phyloP scores from a whole-genome alignment of 2,329 filamentous ascomycete genomes.

The Madurella mycetomatis region DNA sequence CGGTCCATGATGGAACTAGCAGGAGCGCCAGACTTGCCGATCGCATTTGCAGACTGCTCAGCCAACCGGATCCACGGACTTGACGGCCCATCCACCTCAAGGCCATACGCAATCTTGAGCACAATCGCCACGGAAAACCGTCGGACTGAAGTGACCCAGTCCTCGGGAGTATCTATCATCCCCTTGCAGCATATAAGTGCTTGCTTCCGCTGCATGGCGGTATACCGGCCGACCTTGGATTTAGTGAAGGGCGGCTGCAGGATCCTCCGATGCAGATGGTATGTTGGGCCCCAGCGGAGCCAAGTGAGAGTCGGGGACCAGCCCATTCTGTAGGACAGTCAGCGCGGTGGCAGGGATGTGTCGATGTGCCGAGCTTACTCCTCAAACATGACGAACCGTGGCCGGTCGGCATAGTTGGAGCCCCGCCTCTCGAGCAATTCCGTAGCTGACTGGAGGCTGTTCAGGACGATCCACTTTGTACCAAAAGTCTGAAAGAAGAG shows the following conservation, averaged over 20 bases:
- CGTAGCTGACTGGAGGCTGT: conserved; percentile 32
- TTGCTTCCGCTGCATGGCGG: conserved; percentile 19
- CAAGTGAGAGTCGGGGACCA: conserved; percentile 43
- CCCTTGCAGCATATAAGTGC: conserved; percentile 22
- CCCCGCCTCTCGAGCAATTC: conserved; percentile 38
- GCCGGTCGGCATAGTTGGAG: conserved; percentile 34
- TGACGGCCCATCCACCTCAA: conserved; percentile 21
- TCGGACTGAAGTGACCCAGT: conserved; percentile 22
- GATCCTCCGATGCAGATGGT: conserved; percentile 38
- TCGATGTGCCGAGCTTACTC: conserved; percentile 21
- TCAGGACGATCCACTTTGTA: conserved; percentile 34
- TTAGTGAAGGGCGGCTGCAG: conserved; percentile 39
- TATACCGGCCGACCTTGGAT: conserved; percentile 25
- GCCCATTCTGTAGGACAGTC: conserved; percentile 31
- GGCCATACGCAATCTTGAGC: conserved; percentile 25
- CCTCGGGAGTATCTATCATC: conserved; percentile 20
- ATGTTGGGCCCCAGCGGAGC: conserved; percentile 36
- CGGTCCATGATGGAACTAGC: conserved; percentile 28
- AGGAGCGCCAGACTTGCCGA: conserved; percentile 26
- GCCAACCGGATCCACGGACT: conserved; percentile 26
- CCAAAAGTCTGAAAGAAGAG: conserved; percentile 29
- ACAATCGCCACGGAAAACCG: conserved; percentile 25
- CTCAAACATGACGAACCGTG: conserved; percentile 36
- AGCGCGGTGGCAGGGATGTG: background rate
- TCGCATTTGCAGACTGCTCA: conserved; percentile 21